Percentiles rank a stretch among this genome's conserved stretches.
These are phyloP conservation scores for Isabelozyma pseudorhagii DNA, from an alignment of 805 yeast species.

Conservation along the genomic window DNA sequence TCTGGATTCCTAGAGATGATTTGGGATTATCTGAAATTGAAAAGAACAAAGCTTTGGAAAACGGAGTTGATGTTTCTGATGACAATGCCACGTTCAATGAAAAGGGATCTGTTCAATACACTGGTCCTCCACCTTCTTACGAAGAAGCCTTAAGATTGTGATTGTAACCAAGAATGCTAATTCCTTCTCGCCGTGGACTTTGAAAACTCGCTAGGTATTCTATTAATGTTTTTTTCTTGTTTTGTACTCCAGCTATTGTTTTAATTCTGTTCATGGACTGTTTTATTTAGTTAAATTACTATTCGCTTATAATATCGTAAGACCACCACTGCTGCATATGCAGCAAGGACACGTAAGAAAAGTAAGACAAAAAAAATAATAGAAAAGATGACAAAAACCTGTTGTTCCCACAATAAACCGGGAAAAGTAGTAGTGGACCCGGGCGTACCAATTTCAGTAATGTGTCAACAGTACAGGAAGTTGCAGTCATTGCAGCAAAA, in stretches of 20 bases:
- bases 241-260: background rate
- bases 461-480: too few relatives aligned
- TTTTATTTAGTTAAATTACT: background rate
- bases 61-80: slow-evolving; percentile 53
- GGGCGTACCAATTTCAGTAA: too few relatives aligned
- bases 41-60: slow-evolving; percentile 52
- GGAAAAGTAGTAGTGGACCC: too few relatives aligned
- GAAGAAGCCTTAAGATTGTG: slow-evolving; percentile 45
- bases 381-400: too few relatives aligned
- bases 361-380: too few relatives aligned
- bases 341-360: too few relatives aligned
- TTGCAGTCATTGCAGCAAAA: too few relatives aligned
- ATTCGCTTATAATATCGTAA: too few relatives aligned
- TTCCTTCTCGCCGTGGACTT: background rate
- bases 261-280: background rate
- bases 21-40: slow-evolving; percentile 64
- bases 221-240: background rate
- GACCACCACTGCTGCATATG: too few relatives aligned
- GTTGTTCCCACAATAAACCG: too few relatives aligned
- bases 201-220: background rate
- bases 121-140: slow-evolving; percentile 71
- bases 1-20: slow-evolving; percentile 71
- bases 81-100: slow-evolving; percentile 57
- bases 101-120: slow-evolving; percentile 49
- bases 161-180: background rate